Conservation (phyloP, 2,329 filamentous ascomycete species). For the Penicillium hesseltinei region DNA sequence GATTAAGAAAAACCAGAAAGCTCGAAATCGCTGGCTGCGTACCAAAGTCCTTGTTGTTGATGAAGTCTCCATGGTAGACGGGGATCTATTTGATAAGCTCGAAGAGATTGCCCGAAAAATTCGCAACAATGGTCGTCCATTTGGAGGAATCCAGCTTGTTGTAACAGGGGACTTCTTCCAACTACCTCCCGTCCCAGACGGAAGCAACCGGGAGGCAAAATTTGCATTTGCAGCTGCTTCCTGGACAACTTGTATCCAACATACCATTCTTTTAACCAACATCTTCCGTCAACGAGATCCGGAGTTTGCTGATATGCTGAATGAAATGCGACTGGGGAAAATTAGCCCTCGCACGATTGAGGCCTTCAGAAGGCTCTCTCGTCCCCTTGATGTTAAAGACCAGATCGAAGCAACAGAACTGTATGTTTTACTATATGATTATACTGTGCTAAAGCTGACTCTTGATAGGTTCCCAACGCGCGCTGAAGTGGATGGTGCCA, state of each 20-base stretch:
- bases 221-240: constrained; percentile 92
- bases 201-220: constrained; percentile 65
- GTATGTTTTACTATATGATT: constrained; percentile 38
- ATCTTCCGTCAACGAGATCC: constrained; percentile 94
- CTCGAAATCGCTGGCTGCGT: constrained; percentile 81
- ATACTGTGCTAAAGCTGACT: constrained; percentile 21
- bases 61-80: constrained; percentile 98
- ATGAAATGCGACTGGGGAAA: constrained; percentile 90
- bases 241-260: constrained; percentile 89
- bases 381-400: constrained; percentile 71
- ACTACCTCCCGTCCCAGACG: constrained; percentile 85
- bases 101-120: constrained; percentile 81
- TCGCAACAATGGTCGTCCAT: constrained; percentile 85
- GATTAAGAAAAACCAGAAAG: constrained; percentile 83
- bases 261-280: constrained; percentile 92
- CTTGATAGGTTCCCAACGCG: constrained; percentile 73
- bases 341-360: constrained; percentile 73
- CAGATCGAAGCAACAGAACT: constrained; percentile 81
- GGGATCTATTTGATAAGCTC: constrained; percentile 93
- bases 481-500: constrained; percentile 83
- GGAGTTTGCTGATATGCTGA: constrained; percentile 90
- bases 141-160: constrained; percentile 92
- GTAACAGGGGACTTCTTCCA: constrained; percentile 99
- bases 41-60: constrained; percentile 89
- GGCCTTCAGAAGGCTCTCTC: constrained; percentile 70